Base-by-base conservation (phyloP, 106 monocot species). In the Allium fistulosum region DNA sequence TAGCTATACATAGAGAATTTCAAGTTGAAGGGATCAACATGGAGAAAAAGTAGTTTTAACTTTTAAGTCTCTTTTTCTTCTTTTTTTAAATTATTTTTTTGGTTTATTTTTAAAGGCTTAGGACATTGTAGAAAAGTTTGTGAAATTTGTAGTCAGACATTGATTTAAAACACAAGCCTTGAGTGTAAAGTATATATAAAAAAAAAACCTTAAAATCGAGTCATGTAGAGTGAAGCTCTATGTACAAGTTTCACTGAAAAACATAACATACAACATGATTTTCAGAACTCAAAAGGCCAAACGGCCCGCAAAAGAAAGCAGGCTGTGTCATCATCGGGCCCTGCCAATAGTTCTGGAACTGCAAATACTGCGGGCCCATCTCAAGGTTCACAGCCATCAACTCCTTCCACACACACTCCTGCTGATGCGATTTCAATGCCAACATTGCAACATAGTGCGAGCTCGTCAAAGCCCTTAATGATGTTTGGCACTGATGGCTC, bases 331-430 rank as follows among this genome's bases (percentile, higher is more conserved):
- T 88, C 88, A 7, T 89, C 88, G 46, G 93, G 86, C 8, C 93
- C 93, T 46, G 86, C 88, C 9, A 88, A 93, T 80, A 93, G 88
- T 76, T 80, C 88, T 60, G 93, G 93, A 61, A 93, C 93, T 73
- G 85, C 83, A 69, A 93, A 88, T 51, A 93, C 88, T 66, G 72
- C 83, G 51, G 93, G 82, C 11, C 83, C 85, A n/a, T 88, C 93
- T 47, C 92, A 82, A 62, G 80, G 92, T 46, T 93, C 93, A 22
- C 83, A 80, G 57, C 88, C 93, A 28, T 93, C 93, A 58, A 93
- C 93, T 7, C 93, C 93, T 1, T 93, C 93, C 15, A 86, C 93
- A 15, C 93, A 88, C 59, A 88, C 88, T 16, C 93, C 85, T 37
- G 88, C 83, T 47, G 88, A 93, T 76, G 83, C 75, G 46, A 88